Evolutionary conservation across 2,329 filamentous ascomycete species (phyloP), one percentile per base, ranked within the genome.

Genomic region (Neonectria sp.): DNA sequence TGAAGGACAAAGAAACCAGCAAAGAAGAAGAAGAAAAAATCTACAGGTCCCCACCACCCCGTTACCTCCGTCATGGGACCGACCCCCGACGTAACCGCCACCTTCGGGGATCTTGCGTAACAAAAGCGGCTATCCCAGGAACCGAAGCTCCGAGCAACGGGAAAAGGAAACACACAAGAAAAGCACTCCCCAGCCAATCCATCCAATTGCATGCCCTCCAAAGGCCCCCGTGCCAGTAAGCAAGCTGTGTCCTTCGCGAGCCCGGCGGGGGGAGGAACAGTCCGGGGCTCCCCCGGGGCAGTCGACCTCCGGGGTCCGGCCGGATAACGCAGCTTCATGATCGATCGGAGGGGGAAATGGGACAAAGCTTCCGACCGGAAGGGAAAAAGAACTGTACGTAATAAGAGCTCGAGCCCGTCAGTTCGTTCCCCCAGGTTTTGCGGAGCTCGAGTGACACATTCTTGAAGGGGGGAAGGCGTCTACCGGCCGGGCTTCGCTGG

Each of bases 231-330:
- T 62, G 60, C 29, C 27, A 62, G 29, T 29, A 56, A 35, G 37
- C 60, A 21, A 6, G n/a, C 12, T 21, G 12, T 6, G 40, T 17
- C 31, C 21, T 24, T 35, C 40, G 35, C 51, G 24, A 57, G 46
- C 45, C 48, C 3, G 40, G 35, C 35, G 52, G 63, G 60, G 57
- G 59, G 57, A 63, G 60, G 48, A 37, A 27, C n/a, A 31, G n/a
- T 31, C 45, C 60, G 43, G 58, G 11, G 60, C n/a, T 29, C 15
- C 27, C 33, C 56, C 48, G 60, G 68, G 67, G 69, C 25, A 71
- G 60, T 71, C 27, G 45, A 69, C 62, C 64, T 71, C 63, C 61
- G 55, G 35, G 55, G 51, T n/a, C 62, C 58, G 55, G 51, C 66
- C 67, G 55, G 49, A 43, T 64, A 55, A 9, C 49, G n/a, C 29